phyloP scores from a whole-genome alignment of 306 rosid species.

The Begonia fuchsioides region DNA sequence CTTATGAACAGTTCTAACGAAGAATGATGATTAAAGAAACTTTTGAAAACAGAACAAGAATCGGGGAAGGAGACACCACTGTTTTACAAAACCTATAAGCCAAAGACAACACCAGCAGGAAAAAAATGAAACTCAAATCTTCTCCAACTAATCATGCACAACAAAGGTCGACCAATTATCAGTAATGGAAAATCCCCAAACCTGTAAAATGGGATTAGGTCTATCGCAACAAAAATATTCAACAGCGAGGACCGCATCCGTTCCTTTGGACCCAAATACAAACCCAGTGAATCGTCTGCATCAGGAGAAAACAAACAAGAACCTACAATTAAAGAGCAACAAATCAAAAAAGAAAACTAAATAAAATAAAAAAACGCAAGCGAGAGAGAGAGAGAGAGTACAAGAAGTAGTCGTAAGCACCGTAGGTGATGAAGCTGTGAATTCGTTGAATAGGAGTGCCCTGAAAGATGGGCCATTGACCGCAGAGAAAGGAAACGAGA shows the following conservation, averaged over 20 bases:
- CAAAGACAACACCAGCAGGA: too few relatives aligned
- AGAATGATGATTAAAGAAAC: too few relatives aligned
- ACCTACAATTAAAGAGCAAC: not conserved
- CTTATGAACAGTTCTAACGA: too few relatives aligned
- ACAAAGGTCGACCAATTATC: too few relatives aligned
- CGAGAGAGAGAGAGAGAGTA: conserved; percentile 14
- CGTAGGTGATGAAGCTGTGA: conserved; percentile 56
- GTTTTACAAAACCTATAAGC: too few relatives aligned
- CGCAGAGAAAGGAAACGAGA: conserved; percentile 72
- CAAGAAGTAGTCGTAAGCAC: conserved; percentile 77
- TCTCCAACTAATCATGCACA: too few relatives aligned
- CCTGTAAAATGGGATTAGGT: conserved; percentile 93
- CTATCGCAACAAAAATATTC: conserved; percentile 83
- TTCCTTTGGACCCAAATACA: conserved; percentile 57
- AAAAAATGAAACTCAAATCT: too few relatives aligned
- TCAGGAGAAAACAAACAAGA: not conserved
- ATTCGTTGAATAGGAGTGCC: conserved; percentile 75
- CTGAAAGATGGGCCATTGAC: conserved; percentile 88
- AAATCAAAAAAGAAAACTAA: not conserved
- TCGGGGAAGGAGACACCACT: too few relatives aligned
- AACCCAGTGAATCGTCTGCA: conserved; percentile 56
- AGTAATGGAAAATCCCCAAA: conserved; percentile 8
- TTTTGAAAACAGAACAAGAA: too few relatives aligned
- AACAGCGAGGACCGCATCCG: conserved; percentile 39
- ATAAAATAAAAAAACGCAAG: not conserved